Percentiles rank a stretch among this genome's conserved stretches.
Conservation (phyloP, 805 yeast species). For the Saccharomyces paradoxus region DNA sequence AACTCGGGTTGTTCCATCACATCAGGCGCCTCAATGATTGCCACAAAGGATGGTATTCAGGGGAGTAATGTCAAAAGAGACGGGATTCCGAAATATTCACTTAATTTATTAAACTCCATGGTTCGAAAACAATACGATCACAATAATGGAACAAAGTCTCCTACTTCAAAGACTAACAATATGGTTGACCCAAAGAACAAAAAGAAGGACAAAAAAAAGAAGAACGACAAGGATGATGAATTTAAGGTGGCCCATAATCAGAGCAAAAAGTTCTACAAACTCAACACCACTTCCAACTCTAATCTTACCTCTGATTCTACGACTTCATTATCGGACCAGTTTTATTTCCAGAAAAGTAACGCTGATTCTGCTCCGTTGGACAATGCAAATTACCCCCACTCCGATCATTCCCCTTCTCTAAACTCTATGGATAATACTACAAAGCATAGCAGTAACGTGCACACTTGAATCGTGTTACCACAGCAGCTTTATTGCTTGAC, state of each 20-base stretch:
- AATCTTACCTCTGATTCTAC: not conserved
- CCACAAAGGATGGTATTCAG: slow-evolving; percentile 67
- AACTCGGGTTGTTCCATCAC: slow-evolving; percentile 54
- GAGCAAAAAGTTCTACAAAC: not conserved
- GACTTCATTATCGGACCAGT: not conserved
- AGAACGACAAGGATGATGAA: not conserved
- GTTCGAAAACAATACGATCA: slow-evolving; percentile 10
- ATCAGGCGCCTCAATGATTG: slow-evolving; percentile 63
- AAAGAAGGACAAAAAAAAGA: not conserved
- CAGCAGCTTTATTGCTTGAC: not conserved
- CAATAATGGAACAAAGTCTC: not conserved
- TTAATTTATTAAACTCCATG: slow-evolving; percentile 32
- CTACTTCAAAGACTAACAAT: not conserved
- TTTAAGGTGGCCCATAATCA: not conserved
- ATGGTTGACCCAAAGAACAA: not conserved
- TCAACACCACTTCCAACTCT: not conserved
- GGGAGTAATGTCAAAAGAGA: slow-evolving; percentile 47
- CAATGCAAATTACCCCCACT: not conserved
- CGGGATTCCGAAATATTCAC: slow-evolving; percentile 35
- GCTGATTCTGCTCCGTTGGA: not conserved
- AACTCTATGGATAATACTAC: not conserved
- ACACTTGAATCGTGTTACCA: not conserved
- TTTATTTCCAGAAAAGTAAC: not conserved
- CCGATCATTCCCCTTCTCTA: not conserved
- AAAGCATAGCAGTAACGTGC: not conserved